Base-by-base conservation (phyloP, 352 stramenopile species). In the Chrysophaeum taylorii region DNA sequence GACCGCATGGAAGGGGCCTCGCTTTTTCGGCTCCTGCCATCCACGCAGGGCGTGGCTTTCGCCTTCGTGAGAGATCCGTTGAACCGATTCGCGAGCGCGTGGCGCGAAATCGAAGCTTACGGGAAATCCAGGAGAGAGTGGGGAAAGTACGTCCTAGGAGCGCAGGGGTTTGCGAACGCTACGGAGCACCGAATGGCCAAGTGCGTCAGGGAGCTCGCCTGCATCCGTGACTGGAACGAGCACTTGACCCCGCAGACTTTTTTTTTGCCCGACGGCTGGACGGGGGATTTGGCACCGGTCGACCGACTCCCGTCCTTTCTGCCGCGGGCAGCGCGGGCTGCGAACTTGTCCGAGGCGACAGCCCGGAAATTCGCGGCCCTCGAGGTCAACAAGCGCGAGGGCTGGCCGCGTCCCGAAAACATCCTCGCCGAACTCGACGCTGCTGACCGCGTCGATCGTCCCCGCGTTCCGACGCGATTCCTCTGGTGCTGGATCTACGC, bases 401-500 rank as follows among this genome's bases (percentile, higher is more conserved):
- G 52, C 52, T 63, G 52, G 52, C 52, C 52, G 9, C 52, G 39
- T 25, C 27, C 52, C 33, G 27, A n/a, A 4, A 31, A 63, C 52
- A 9, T 63, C 33, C 4, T 36, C 7, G 7, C 29, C 7, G 52
- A 25, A 15, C 39, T 63, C 9, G 23, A 16, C 4, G 27, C 5
- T 31, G 52, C 27, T 2, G 52, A 63, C 52, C 25, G 52, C 21
- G 25, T 7, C 2, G 14, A 33, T 31, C 50, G 12, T 25, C 7
- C 9, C 2, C 27, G 21, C 52, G 52, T 16, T 25, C 52, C 52
- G 25, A 63, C 52, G n/a, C 2, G 2, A 7, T 31, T 41, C 52
- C 27, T 63, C 52, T 63, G 52, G 52, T 63, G 52, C 52, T 63
- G 52, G 52, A 7, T 33, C 7, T 31, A 63, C 52, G 52, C 52